Evolutionary conservation across 768 basidiomycete genomes (phyloP).

Genomic region (Boletus vinaceobasis): DNA sequence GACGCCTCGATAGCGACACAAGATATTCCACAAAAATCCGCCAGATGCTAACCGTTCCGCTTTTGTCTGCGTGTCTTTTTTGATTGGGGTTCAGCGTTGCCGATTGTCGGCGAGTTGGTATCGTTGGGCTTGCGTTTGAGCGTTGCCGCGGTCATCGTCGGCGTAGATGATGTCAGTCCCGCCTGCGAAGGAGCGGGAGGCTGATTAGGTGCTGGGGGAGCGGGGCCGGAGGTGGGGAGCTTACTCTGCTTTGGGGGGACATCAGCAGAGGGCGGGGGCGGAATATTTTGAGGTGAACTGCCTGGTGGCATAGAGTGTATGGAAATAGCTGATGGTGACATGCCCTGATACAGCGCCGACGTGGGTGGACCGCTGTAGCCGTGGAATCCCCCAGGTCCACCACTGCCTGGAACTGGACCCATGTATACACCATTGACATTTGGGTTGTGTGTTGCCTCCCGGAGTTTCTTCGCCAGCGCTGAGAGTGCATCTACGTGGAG

Average conservation of each 20-base stretch:
- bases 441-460: slow-evolving; percentile 24
- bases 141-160: slow-evolving; percentile 45
- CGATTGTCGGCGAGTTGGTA: slow-evolving; percentile 50
- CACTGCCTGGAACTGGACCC: slow-evolving; percentile 12
- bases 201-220: slow-evolving; percentile 39
- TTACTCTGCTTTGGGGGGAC: slow-evolving; percentile 66
- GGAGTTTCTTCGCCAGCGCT: slow-evolving; percentile 38
- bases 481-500: slow-evolving; percentile 42
- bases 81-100: slow-evolving; percentile 44
- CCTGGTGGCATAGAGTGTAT: slow-evolving; percentile 42
- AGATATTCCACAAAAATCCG: slow-evolving; percentile 33
- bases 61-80: slow-evolving; percentile 56
- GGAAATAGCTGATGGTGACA: slow-evolving; percentile 41
- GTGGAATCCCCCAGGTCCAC: slow-evolving; percentile 24
- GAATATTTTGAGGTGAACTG: slow-evolving; percentile 49
- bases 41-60: slow-evolving; percentile 45
- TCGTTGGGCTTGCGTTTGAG: slow-evolving; percentile 54
- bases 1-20: slow-evolving; percentile 28
- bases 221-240: slow-evolving; percentile 43
- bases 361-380: slow-evolving; percentile 29
- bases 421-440: slow-evolving; percentile 18
- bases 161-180: slow-evolving; percentile 44
- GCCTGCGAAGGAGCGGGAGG: slow-evolving; percentile 39
- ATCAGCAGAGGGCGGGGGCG: slow-evolving; percentile 43
- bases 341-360: slow-evolving; percentile 44